Base-by-base conservation (phyloP, 2,329 filamentous ascomycete genomes). In the Rhynchosporium secalis region DNA sequence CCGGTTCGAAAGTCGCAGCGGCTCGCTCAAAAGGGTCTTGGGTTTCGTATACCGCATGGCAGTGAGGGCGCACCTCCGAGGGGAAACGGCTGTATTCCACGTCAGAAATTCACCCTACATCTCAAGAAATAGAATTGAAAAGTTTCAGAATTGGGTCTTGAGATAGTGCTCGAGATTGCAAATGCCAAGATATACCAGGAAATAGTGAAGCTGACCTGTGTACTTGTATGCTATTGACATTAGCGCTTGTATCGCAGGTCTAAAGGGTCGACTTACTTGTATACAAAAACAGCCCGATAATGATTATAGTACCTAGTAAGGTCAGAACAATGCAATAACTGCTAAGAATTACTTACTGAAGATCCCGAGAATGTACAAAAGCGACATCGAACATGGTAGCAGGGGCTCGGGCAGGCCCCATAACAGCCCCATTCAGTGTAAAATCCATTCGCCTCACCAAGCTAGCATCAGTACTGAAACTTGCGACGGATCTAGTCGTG, bases 11-110 rank as follows among this genome's bases (percentile, higher is more conserved):
- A 13, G n/a, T 12, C 6, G 56, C 43, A 3, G 56, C 56, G 6
- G 56, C 56, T 36, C 56, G 29, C 29, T 58, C 56, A n/a, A 58
- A 58, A 13, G 56, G 12, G 10, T 58, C 56, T n/a, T 58, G 43
- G 9, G 41, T 58, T 29, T 58, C 56, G n/a, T 58, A 43, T 40
- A 15, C 45, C 9, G 56, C 20, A 40, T 58, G 56, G 15, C 56
- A 58, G 10, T 48, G 48, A n/a, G 56, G 56, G 10, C 56, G 33
- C 5, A 58, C 12, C 12, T 38, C 36, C 7, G 15, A 28, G 6
- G 56, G 56, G 40, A 58, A 58, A 48, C 20, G 47, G 29, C 43
- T 58, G 12, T 58, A 26, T 10, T 6, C 1, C 6, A 10, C 9
- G 33, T 36, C 33, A 36, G 33, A 5, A 36, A 6, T 10, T 6